These are phyloP conservation scores for barrel medic (Medicago truncatula) DNA, from an alignment of 306 rosid species.

Conservation along the genomic window DNA sequence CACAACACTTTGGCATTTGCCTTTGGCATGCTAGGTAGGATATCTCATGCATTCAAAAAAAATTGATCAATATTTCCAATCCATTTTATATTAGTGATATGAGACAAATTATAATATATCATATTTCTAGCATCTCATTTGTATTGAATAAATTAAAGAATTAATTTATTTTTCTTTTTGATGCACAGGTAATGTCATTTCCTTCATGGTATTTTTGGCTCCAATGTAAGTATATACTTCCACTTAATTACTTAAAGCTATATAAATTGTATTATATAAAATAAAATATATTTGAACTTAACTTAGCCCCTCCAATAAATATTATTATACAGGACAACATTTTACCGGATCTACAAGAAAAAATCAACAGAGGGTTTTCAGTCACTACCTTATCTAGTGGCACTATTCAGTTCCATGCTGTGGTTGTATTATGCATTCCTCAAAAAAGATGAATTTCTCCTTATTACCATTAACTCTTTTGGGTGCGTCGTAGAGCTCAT, in stretches of 20 bases:
- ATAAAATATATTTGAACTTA: background rate
- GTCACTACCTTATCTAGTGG: constrained; percentile 80
- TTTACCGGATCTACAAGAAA: constrained; percentile 67
- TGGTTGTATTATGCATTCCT: constrained; percentile 78
- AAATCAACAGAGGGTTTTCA: constrained; percentile 84
- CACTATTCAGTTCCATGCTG: constrained; percentile 77
- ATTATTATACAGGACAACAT: constrained; percentile 64
- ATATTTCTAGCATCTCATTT: background rate
- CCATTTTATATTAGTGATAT: too few relatives aligned
- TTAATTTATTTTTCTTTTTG: background rate
- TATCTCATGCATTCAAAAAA: background rate
- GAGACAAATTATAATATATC: too few relatives aligned
- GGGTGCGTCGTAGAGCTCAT: constrained; percentile 66
- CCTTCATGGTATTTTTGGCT: constrained; percentile 88
- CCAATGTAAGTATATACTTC: constrained; percentile 68
- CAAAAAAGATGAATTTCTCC: constrained; percentile 63
- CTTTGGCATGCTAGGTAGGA: constrained; percentile 81
- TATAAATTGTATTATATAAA: background rate
- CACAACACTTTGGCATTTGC: constrained; percentile 58
- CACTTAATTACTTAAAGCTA: background rate
- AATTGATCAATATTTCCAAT: too few relatives aligned
- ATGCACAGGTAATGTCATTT: constrained; percentile 75
- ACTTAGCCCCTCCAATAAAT: background rate
- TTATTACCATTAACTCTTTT: constrained; percentile 82
- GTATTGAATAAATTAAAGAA: background rate